Evolutionary conservation across 257 asterid species (phyloP), one percentile per base, ranked within the genome.

Genomic region (Fraxinus cuspidata): DNA sequence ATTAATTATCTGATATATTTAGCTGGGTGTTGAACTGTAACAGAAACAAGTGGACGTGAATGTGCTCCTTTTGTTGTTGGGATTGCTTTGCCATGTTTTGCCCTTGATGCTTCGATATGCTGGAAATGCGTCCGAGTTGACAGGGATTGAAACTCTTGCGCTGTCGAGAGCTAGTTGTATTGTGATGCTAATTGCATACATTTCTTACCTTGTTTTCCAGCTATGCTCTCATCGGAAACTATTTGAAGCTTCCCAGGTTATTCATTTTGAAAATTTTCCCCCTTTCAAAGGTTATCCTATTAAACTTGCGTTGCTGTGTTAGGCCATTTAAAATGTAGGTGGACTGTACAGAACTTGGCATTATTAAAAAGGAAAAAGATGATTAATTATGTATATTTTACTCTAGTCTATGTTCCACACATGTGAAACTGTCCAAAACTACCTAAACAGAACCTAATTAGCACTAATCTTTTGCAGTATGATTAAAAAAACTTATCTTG

Each of bases 41-140:
- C 92, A 91, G 98, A 95, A 84, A 81, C 98, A 93, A 87, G 94
- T 97, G 2, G 97, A 93, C 37, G 96, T 93, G 42, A 95, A 90
- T 89, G 80, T 87, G 0, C 82, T 86, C n/a, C 93, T 95, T 32
- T 73, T 95, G 86, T 37, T 93, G 71, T 65, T 95, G 86, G 99
- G 93, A 53, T 72, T 95, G 72, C 70, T 93, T 35, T 95, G 99
- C 84, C 96, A 95, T 28, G 73, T 86, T 0, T 49, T 95, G 42
- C 96, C 98, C 3, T 40, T 95, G 73, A 82, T 86, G 96, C 85
- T 90, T 11, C 82, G 84, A 15, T 88, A 78, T 7, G 81, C 84
- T 3, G 88, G 83, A 67, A 56, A 75, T 15, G 76, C 89, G 0
- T 87, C 87, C 0, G 85, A 72, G 58, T 1, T 75, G 31, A 81